A percentile compares a stretch with the other conserved stretches of the same genome.
These are phyloP conservation scores for Pythium angustatum DNA, from an alignment of 352 stramenopile species.

Conservation along the genomic window DNA sequence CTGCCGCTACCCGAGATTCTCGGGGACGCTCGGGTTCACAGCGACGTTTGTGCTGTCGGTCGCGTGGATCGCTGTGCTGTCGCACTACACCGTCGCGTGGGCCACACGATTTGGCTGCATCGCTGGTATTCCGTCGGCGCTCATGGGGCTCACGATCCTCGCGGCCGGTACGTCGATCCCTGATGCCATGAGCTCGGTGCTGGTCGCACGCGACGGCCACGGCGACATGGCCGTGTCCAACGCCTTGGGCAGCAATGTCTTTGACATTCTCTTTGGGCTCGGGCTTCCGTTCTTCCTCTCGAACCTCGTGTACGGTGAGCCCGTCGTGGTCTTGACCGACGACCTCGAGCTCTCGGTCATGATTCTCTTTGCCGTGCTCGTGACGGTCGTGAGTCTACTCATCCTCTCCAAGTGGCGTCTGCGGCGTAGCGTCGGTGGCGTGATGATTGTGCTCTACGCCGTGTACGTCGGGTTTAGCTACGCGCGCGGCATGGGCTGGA, in stretches of 20 bases:
- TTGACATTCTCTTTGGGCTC: constrained; percentile 81
- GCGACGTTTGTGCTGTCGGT: constrained; percentile 70
- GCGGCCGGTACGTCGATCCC: constrained; percentile 78
- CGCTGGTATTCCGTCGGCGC: constrained; percentile 60
- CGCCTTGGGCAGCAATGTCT: constrained; percentile 83
- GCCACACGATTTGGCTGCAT: constrained; percentile 68
- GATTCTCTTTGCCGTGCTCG: constrained; percentile 63
- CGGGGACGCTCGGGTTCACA: constrained; percentile 41
- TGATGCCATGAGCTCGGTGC: constrained; percentile 76
- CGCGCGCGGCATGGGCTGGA: constrained; percentile 49
- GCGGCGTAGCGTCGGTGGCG: constrained; percentile 38
- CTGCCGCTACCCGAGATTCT: constrained; percentile 63
- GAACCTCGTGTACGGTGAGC: constrained; percentile 67
- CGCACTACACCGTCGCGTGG: constrained; percentile 65
- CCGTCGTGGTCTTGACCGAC: constrained; percentile 45
- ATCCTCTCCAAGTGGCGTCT: constrained; percentile 54
- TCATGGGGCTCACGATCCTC: constrained; percentile 84
- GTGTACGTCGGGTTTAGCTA: constrained; percentile 66
- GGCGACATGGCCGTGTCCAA: constrained; percentile 85
- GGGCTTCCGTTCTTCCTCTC: constrained; percentile 79
- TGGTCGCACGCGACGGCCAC: constrained; percentile 77
- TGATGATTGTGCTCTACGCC: constrained; percentile 51
- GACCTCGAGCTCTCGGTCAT: constrained; percentile 65
- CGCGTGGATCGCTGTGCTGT: constrained; percentile 73
- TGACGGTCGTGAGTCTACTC: constrained; percentile 55